Percentiles rank a stretch among this genome's conserved stretches.
Evolutionary conservation across 1,284 basidiomycete genomes (phyloP).

Genomic region (Cryptococcus neoformans): DNA sequence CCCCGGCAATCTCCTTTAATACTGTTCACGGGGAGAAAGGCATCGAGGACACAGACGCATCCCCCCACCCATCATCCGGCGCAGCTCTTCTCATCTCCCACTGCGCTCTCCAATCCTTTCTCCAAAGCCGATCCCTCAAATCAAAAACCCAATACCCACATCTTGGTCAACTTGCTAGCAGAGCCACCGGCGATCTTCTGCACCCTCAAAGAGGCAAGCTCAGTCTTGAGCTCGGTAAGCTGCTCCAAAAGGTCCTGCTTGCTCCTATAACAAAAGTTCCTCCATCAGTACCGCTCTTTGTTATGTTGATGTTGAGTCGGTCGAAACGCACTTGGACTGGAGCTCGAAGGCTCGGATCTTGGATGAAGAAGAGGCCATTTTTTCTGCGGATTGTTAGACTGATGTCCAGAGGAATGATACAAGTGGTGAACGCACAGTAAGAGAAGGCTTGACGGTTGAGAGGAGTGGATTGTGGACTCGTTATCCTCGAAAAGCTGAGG

Average conservation of each 20-base stretch:
- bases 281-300: conserved; percentile 17
- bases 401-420: background rate
- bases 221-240: conserved; percentile 90
- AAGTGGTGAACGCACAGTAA: conserved; percentile 17
- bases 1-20: background rate
- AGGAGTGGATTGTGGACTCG: background rate
- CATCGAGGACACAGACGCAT: too few relatives aligned
- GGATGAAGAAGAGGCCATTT: conserved; percentile 47
- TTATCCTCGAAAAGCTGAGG: background rate
- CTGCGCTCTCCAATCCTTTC: background rate
- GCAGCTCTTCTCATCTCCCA: background rate
- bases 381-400: conserved; percentile 6
- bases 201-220: conserved; percentile 89
- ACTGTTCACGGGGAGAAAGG: too few relatives aligned
- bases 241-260: conserved; percentile 98
- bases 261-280: conserved; percentile 61
- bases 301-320: background rate
- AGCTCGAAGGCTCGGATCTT: conserved; percentile 96
- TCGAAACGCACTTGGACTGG: conserved; percentile 79
- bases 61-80: background rate
- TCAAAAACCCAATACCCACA: conserved; percentile 60
- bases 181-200: conserved; percentile 98
- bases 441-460: conserved; percentile 51
- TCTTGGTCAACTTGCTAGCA: conserved; percentile 94
- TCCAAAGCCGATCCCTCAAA: background rate